phyloP scores from a whole-genome alignment of 2,329 filamentous ascomycete species.

The Thielaviopsis cerberus region DNA sequence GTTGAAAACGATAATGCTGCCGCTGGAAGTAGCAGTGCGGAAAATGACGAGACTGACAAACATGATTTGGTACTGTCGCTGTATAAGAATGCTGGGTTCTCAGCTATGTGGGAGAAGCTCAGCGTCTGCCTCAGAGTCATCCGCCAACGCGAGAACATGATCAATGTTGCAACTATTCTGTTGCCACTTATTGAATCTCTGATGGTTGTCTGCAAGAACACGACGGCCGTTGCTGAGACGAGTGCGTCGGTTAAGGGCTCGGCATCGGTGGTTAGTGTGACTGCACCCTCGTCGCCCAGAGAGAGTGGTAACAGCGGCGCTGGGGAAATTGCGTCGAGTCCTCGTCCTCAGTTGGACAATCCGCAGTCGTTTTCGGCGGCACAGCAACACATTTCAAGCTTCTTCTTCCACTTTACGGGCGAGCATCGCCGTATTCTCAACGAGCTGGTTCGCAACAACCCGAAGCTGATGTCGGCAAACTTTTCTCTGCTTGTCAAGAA shows the following conservation, averaged over 20 bases:
- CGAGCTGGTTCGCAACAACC: slow-evolving; percentile 89
- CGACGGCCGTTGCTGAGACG: slow-evolving; percentile 50
- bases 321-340: slow-evolving; percentile 17
- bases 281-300: neutral
- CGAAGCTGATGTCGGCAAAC: slow-evolving; percentile 95
- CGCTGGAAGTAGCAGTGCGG: slow-evolving; percentile 33
- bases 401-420: slow-evolving; percentile 96
- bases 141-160: slow-evolving; percentile 79
- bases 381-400: slow-evolving; percentile 62
- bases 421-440: slow-evolving; percentile 96
- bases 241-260: neutral
- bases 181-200: slow-evolving; percentile 85
- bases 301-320: neutral
- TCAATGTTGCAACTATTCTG: slow-evolving; percentile 91
- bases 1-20: slow-evolving; percentile 26
- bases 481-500: slow-evolving; percentile 95
- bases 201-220: slow-evolving; percentile 99
- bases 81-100: slow-evolving; percentile 82
- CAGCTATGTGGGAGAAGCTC: slow-evolving; percentile 76
- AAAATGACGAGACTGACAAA: slow-evolving; percentile 57
- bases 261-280: neutral
- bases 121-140: slow-evolving; percentile 79
- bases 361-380: slow-evolving; percentile 29
- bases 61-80: slow-evolving; percentile 72
- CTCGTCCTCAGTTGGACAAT: slow-evolving; percentile 19